These are phyloP conservation scores for Aspergillus sp. DNA, from an alignment of 2,329 filamentous ascomycete species.

Conservation along the genomic window DNA sequence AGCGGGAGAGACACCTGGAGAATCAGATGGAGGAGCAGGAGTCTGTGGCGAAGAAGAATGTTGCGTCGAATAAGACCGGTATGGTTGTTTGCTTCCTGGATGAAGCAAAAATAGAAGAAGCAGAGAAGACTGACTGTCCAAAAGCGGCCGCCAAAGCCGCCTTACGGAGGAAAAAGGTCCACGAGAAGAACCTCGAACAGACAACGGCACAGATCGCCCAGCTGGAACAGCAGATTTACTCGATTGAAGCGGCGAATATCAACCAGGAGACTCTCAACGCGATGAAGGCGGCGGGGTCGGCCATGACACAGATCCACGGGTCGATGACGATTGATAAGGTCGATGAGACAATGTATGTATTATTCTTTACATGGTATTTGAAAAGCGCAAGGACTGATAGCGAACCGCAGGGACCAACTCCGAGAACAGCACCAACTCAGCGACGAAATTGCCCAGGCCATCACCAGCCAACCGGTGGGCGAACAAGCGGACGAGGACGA, in stretches of 20 bases:
- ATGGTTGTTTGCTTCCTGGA: constrained; percentile 29
- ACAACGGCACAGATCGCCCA: constrained; percentile 83
- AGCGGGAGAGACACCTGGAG: constrained; percentile 85
- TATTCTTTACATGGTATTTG: not conserved
- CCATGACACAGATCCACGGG: constrained; percentile 89
- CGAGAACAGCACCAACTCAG: constrained; percentile 87
- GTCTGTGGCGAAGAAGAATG: constrained; percentile 76
- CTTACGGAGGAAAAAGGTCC: constrained; percentile 85
- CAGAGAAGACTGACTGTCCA: not conserved
- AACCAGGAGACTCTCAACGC: constrained; percentile 92
- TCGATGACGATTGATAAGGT: constrained; percentile 90
- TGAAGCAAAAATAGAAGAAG: too few relatives aligned
- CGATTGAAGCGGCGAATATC: constrained; percentile 96
- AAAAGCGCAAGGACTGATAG: not conserved
- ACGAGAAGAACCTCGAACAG: constrained; percentile 86
- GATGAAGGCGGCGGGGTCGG: constrained; percentile 82
- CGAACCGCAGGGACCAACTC: constrained; percentile 63
- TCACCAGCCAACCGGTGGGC: constrained; percentile 61
- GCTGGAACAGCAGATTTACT: constrained; percentile 89
- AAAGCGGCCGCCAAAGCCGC: constrained; percentile 75
- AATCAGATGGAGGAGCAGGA: constrained; percentile 92
- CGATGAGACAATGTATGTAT: constrained; percentile 80
- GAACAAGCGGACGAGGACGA: constrained; percentile 76
- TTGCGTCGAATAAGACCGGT: constrained; percentile 86
- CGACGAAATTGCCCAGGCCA: constrained; percentile 83